Conservation (phyloP, 1,284 basidiomycete species). For the Ustilago crameri region DNA sequence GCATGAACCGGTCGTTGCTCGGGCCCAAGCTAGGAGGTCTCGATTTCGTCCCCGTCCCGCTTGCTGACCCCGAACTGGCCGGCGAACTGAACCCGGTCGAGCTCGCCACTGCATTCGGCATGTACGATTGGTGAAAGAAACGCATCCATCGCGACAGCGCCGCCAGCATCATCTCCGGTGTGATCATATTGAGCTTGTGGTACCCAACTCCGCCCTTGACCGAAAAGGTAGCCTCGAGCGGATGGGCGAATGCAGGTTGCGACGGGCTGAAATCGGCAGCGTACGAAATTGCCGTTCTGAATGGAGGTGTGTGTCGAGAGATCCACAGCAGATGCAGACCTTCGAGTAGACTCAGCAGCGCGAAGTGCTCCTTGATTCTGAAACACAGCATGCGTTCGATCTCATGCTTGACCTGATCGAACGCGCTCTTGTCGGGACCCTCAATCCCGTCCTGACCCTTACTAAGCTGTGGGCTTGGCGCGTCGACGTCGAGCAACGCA, state of each 20-base stretch:
- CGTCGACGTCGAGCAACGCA: constrained; percentile 21
- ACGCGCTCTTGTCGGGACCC: background rate
- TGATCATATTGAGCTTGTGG: constrained; percentile 26
- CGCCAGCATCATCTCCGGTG: constrained; percentile 30
- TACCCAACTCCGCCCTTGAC: constrained; percentile 19
- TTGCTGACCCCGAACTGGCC: no score
- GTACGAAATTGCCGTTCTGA: constrained; percentile 31
- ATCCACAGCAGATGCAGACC: constrained; percentile 43
- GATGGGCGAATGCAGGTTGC: constrained; percentile 12
- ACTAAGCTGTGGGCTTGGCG: constrained; percentile 5
- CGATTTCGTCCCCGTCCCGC: no score
- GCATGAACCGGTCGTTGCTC: constrained; percentile 42
- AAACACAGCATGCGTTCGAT: constrained; percentile 29
- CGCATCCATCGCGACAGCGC: constrained; percentile 43
- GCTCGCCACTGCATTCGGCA: constrained; percentile 22
- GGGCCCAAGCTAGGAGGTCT: constrained; percentile 25
- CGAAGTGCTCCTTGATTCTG: constrained; percentile 45
- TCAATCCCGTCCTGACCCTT: constrained; percentile 1
- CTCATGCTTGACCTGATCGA: constrained; percentile 5
- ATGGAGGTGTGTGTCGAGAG: constrained; percentile 31
- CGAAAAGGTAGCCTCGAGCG: constrained; percentile 23
- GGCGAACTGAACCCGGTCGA: constrained; percentile 11
- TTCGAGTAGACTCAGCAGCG: constrained; percentile 33
- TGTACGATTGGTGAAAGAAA: constrained; percentile 33
- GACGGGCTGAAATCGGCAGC: constrained; percentile 33